Base-by-base conservation (phyloP, 2,329 filamentous ascomycete genomes). In the Diaporthe sp. region DNA sequence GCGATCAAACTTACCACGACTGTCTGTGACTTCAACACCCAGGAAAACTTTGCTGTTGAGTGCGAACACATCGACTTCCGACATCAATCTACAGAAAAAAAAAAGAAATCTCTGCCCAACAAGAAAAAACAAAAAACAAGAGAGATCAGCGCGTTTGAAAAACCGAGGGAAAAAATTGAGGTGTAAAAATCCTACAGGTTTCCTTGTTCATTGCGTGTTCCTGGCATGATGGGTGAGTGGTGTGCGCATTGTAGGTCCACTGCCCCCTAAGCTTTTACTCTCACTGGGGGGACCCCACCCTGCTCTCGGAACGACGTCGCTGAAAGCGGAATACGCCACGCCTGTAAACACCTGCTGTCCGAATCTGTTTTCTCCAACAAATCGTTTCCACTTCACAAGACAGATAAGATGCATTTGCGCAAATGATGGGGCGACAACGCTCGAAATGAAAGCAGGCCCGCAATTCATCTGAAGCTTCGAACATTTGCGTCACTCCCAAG, bases 241-340 rank as follows among this genome's bases (percentile, higher is more conserved):
- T 19, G 42, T 30, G 61, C 30, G 13, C 22, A 3, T 38, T 15
- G 13, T 67, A 52, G 64, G 13, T 10, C 64, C 22, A 38, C 64
- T 67, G 64, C 45, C 64, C 64, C 64, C 45, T 52, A 52, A 52
- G 61, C 42, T 35, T 67, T 17, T 67, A 50, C 42, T 52, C 22
- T 25, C 61, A 67, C 61, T 6, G 30, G 58, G 38, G 58, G 19
- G 42, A 35, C 61, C 61, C 61, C 61, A 67, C 35, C 61, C 42
- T 38, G 30, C 42, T 38, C 64, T 67, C 45, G 64, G 64, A 38
- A 67, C 64, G 19, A 19, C 30, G 38, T 52, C 22, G 64, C 64
- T 67, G 64, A 28, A 52, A 67, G 45, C 45, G 64, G 64, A 67
- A 67, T 40, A 38, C 30, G 45, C 25, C 38, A 33, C 40, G 28